Evolutionary conservation across 805 yeast genomes (phyloP).

Genomic region (baker's yeast (Saccharomyces cerevisiae)): DNA sequence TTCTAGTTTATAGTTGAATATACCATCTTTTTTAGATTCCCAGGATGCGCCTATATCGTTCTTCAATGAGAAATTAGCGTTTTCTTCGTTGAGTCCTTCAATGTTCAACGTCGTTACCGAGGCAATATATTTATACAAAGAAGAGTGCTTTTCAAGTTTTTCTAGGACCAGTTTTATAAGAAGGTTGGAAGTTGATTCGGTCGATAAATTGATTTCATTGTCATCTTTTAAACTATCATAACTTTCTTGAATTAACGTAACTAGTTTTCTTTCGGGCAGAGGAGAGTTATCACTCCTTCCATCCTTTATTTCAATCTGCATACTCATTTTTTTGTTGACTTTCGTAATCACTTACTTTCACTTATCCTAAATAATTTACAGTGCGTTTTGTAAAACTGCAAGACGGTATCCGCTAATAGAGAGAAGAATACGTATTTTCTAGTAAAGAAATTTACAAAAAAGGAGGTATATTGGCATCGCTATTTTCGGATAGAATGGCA

Average conservation of each 20-base stretch:
- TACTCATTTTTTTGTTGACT: background rate
- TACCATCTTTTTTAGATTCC: constrained; percentile 51
- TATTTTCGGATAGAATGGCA: background rate
- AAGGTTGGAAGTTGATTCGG: constrained; percentile 11
- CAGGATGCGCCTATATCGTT: constrained; percentile 47
- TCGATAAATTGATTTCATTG: constrained; percentile 1
- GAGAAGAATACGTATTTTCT: background rate
- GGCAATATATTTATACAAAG: constrained; percentile 49
- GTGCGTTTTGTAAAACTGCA: background rate
- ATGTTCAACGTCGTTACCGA: constrained; percentile 34
- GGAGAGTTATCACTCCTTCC: constrained; percentile 18
- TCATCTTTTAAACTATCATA: constrained; percentile 2
- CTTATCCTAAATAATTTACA: background rate
- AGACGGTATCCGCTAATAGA: background rate
- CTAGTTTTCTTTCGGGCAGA: constrained; percentile 11
- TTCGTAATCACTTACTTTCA: background rate
- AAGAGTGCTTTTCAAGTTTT: constrained; percentile 37
- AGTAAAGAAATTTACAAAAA: background rate
- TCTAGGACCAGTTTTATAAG: constrained; percentile 31
- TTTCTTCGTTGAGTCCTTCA: constrained; percentile 13
- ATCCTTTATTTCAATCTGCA: constrained; percentile 11
- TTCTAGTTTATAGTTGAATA: constrained; percentile 31
- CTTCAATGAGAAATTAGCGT: constrained; percentile 16
- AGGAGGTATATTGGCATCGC: background rate
- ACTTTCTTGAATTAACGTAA: constrained; percentile 11